Base-by-base conservation (phyloP, 495 filamentous ascomycete genomes). In the Cercophora samala region DNA sequence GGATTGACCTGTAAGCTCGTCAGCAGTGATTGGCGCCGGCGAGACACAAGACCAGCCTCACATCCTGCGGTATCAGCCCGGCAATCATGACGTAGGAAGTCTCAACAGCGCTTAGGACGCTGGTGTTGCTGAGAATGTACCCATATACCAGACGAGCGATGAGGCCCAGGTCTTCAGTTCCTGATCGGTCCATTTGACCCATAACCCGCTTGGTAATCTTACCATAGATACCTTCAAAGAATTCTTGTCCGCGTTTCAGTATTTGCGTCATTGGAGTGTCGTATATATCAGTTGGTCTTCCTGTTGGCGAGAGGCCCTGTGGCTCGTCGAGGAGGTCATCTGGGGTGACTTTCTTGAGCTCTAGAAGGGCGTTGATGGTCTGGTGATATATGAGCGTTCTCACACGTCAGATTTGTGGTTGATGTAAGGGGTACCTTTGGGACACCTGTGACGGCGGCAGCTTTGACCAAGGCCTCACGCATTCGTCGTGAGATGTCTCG, bases 11-110 rank as follows among this genome's bases (percentile, higher is more conserved):
- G 68, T 24, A 6, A 6, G 61, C 29, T 42, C 23, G 13, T 64
- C 21, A 63, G 64, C 60, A 29, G 1, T 24, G 15, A 23, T 1
- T 18, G 18, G 15, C 5, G n/a, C n/a, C 9, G 13, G 24, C 22
- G 26, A 26, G 13, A 15, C 25, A 22, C 11, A 32, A 17, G 18
- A 11, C 1, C 21, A 4, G 46, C 25, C 76, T 67, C 69, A 84
- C 82, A 68, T 85, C 83, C 74, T 85, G 83, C 17, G 83, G 83
- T 51, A 86, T 81, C 64, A 87, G 65, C 5, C 79, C 85, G n/a
- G 85, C 84, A n/a, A 87, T 73, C 60, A 87, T 69, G 25, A 85
- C 79, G 66, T 79, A 83, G 60, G 83, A 85, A 3, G 76, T 87
- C 68, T 87, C 84, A 21, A 72, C 71, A 5, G 77, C 58, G 23